Evolutionary conservation across 2,329 filamentous ascomycete species (phyloP), one percentile per base, ranked within the genome.

Genomic region (Apiospora malaysiana): DNA sequence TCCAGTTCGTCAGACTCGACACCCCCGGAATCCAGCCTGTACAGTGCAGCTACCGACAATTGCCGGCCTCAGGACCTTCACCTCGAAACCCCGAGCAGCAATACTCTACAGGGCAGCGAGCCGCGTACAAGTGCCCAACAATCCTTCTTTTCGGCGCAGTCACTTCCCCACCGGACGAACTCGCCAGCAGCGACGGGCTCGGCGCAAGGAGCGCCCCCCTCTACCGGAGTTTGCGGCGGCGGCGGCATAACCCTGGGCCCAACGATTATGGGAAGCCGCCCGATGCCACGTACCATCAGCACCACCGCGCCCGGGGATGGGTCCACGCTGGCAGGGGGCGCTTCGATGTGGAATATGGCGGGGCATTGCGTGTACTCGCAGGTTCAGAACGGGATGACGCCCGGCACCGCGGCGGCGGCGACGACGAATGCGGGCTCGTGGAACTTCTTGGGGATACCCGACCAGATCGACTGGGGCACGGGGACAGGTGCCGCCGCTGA

Each of bases 351-450:
- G 76, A 72, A 74, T 16, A 66, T 74, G n/a, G 71, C 70, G 4
- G 70, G 73, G 43, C 18, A 70, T 23, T 76, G 72, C 63, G 59
- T 74, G 68, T 73, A 72, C 67, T 68, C 73, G 7, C 73, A 75
- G 47, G 73, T 73, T 18, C 68, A 45, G 10, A 68, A 45, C 40
- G 70, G 56, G 65, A 25, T 56, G 8, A n/a, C n/a, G 9, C 25
- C 49, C 46, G 67, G 40, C n/a, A 18, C 25, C 7, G 7, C 32
- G 32, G 32, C 32, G 32, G 32, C 32, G 6, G 32, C 27, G 21
- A 21, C 40, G n/a, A 9, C 21, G 16, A 63, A 68, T 23, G 21
- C n/a, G 21, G 47, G 25, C 25, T 59, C 68, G 37, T 71, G 70
- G 70, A 42, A 40, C 40, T 69, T 65, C 45, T 37, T 46, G 4